Conservation (phyloP, 192 early-diverging fungal species). For the Mortierella alpina region DNA sequence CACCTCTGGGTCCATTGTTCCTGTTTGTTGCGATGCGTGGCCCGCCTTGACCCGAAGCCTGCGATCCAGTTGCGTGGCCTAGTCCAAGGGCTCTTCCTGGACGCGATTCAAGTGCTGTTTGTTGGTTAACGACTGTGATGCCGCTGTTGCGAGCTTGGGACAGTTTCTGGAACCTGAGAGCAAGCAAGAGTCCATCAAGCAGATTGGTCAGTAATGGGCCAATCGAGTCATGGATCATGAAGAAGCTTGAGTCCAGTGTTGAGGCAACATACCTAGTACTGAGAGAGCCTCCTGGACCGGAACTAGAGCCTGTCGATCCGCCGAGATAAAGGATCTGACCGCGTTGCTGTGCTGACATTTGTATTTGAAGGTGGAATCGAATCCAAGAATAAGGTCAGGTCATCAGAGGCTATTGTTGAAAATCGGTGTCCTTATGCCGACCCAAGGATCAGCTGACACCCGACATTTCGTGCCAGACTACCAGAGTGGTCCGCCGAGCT, state of each 20-base stretch:
- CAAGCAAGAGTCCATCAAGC: slow-evolving; percentile 2
- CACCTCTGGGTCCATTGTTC: neutral
- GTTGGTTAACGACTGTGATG: slow-evolving; percentile 37
- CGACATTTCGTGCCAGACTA: too few species aligned
- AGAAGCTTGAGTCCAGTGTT: neutral
- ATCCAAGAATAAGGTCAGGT: neutral
- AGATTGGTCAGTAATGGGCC: neutral
- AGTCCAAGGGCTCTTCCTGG: slow-evolving; percentile 25
- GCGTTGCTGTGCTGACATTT: slow-evolving; percentile 27
- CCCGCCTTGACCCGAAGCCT: neutral
- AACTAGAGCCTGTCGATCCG: slow-evolving; percentile 19
- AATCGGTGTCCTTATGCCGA: too few species aligned
- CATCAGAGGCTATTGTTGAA: neutral
- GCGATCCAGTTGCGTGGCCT: slow-evolving; percentile 24
- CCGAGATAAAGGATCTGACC: slow-evolving; percentile 45
- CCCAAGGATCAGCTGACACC: too few species aligned
- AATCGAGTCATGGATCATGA: too few species aligned
- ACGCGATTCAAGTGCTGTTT: slow-evolving; percentile 3
- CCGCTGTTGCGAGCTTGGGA: slow-evolving; percentile 28
- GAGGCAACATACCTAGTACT: slow-evolving; percentile 29
- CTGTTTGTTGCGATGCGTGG: slow-evolving; percentile 13
- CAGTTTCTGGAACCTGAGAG: slow-evolving; percentile 35
- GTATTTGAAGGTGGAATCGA: neutral
- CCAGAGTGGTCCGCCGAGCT: too few species aligned
- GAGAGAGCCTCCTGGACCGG: slow-evolving; percentile 30